Percentiles rank a stretch among this genome's conserved stretches.
phyloP scores from a whole-genome alignment of 2,329 filamentous ascomycete genomes.

The Volutella citrinella region DNA sequence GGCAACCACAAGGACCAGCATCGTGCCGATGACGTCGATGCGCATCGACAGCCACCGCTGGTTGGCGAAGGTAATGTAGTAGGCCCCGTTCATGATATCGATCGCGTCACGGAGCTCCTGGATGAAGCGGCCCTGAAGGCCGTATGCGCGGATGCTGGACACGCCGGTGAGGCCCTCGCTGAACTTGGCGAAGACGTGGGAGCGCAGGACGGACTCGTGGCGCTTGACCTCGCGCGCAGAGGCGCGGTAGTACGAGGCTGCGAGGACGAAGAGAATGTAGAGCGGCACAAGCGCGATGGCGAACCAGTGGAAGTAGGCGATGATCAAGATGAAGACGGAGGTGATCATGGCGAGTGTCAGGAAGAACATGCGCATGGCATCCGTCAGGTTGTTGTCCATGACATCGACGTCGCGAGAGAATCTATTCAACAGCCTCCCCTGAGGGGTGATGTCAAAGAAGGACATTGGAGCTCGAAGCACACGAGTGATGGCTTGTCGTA shows the following conservation, averaged over 20 bases:
- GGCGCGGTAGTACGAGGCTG: constrained; percentile 82
- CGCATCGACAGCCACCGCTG: constrained; percentile 89
- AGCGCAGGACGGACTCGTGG: constrained; percentile 85
- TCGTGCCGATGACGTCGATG: constrained; percentile 78
- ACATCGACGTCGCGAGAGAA: constrained; percentile 95
- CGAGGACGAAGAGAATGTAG: constrained; percentile 73
- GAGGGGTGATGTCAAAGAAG: constrained; percentile 95
- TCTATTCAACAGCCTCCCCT: constrained; percentile 92
- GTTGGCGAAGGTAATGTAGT: constrained; percentile 93
- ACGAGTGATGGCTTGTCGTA: constrained; percentile 73
- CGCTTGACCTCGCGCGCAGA: constrained; percentile 94
- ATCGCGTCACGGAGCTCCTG: constrained; percentile 67
- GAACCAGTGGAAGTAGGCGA: constrained; percentile 94
- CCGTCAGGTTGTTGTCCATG: constrained; percentile 90
- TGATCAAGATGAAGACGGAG: constrained; percentile 84
- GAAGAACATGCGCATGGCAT: constrained; percentile 90
- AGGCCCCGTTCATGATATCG: constrained; percentile 90
- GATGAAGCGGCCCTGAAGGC: constrained; percentile 73
- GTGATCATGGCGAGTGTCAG: constrained; percentile 79
- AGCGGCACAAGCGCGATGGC: constrained; percentile 61
- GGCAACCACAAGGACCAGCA: constrained; percentile 82
- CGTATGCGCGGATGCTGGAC: constrained; percentile 86
- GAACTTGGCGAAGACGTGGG: constrained; percentile 86
- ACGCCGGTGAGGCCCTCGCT: constrained; percentile 82
- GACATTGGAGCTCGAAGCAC: constrained; percentile 76